A percentile compares a stretch with the other conserved stretches of the same genome.
phyloP scores from a whole-genome alignment of 1,284 basidiomycete genomes.

The Schizophyllum commune region DNA sequence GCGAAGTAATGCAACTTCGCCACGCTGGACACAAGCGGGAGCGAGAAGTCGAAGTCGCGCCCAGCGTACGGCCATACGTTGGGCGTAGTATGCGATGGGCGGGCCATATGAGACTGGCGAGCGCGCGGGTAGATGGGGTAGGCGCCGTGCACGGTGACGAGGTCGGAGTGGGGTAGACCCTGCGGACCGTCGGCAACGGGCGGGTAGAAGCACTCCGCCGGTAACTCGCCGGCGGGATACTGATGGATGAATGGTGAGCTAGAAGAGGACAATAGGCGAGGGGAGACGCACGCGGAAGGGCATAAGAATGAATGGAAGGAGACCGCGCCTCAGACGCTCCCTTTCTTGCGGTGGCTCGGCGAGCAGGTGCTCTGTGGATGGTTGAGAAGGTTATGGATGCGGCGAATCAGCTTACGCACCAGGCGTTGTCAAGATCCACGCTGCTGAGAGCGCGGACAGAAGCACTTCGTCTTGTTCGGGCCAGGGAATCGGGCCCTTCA shows the following conservation, averaged over 20 bases:
- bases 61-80: slow-evolving; percentile 33
- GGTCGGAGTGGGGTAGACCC: slow-evolving; percentile 20
- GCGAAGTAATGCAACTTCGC: slow-evolving; percentile 60
- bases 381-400: background rate
- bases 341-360: slow-evolving; percentile 18
- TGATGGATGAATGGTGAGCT: slow-evolving; percentile 15
- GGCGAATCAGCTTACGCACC: background rate
- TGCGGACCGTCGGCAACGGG: slow-evolving; percentile 28
- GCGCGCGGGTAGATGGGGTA: slow-evolving; percentile 44
- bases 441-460: background rate
- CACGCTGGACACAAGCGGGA: slow-evolving; percentile 45
- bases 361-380: background rate
- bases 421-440: background rate
- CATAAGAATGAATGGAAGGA: slow-evolving; percentile 52
- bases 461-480: background rate
- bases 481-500: background rate
- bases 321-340: slow-evolving; percentile 19
- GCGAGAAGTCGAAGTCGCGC: slow-evolving; percentile 18
- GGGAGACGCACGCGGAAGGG: slow-evolving; percentile 38
- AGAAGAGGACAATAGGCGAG: background rate
- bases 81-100: slow-evolving; percentile 10
- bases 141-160: slow-evolving; percentile 42
- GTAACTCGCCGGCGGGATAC: slow-evolving; percentile 52
- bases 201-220: slow-evolving; percentile 49
- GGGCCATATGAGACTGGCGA: no score